Conservation (phyloP, 192 early-diverging fungal genomes). For the Podila horticola region DNA sequence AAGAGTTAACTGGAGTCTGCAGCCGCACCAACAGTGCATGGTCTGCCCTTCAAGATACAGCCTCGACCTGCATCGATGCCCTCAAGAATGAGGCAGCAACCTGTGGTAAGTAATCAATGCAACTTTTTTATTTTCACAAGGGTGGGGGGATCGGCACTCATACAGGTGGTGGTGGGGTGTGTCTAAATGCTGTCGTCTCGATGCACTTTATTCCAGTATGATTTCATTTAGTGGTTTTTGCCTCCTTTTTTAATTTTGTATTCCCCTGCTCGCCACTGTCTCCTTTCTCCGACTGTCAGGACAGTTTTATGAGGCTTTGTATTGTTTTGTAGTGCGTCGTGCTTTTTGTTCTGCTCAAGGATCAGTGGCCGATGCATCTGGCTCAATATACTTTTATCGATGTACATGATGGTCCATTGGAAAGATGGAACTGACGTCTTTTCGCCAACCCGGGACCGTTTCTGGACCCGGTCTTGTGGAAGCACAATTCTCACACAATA, state of each 20-base stretch:
- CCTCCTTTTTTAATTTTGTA: neutral
- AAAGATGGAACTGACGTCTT: neutral
- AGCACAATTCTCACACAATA: neutral
- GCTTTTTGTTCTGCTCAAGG: no score
- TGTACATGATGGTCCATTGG: no score
- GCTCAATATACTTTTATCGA: no score
- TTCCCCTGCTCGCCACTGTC: neutral
- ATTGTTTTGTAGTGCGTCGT: neutral
- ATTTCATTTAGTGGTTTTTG: neutral
- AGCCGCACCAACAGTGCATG: neutral
- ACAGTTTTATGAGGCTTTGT: neutral
- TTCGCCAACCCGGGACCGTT: neutral
- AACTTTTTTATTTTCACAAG: neutral
- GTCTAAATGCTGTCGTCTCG: neutral
- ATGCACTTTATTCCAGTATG: neutral
- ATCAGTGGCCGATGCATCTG: no score
- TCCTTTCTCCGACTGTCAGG: neutral
- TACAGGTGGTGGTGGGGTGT: neutral
- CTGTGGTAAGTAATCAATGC: slow-evolving; percentile 30
- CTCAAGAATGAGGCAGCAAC: slow-evolving; percentile 20
- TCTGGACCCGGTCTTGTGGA: neutral
- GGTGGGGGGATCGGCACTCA: neutral
- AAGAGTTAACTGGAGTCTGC: slow-evolving; percentile 2
- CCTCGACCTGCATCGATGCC: slow-evolving; percentile 13
- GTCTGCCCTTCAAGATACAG: slow-evolving; percentile 11